Percentiles rank a stretch among this genome's conserved stretches.
Evolutionary conservation across 2,329 filamentous ascomycete species (phyloP).

Genomic region (Apiospora koreana): DNA sequence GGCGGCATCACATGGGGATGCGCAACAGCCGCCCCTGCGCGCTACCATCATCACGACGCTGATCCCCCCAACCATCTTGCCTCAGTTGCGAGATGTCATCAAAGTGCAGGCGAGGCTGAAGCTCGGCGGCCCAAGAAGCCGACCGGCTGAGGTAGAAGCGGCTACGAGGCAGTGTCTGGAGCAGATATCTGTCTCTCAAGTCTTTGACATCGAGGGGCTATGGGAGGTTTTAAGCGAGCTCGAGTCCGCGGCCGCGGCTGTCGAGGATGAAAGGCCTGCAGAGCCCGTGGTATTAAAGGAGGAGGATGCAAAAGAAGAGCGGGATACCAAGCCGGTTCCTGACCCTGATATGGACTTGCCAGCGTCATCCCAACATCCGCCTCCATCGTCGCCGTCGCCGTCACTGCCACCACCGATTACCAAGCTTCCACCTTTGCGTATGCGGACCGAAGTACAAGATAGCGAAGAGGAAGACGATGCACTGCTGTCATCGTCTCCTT

Average conservation of each 20-base stretch:
- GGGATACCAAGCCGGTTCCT: not conserved
- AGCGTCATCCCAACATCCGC: slow-evolving; percentile 23
- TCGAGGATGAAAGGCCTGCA: not conserved
- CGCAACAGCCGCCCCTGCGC: slow-evolving; percentile 11
- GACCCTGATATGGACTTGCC: slow-evolving; percentile 7
- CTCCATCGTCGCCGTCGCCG: slow-evolving; percentile 9
- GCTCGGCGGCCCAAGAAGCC: slow-evolving; percentile 18
- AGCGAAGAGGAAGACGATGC: slow-evolving; percentile 42
- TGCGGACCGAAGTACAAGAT: slow-evolving; percentile 35
- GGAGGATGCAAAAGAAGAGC: not conserved
- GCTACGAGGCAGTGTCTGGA: slow-evolving; percentile 43
- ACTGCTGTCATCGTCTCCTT: slow-evolving; percentile 23
- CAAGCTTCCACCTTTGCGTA: slow-evolving; percentile 9
- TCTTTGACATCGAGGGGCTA: slow-evolving; percentile 61
- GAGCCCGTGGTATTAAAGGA: not conserved
- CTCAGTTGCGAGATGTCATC: slow-evolving; percentile 42
- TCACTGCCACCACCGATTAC: not conserved
- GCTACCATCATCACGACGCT: slow-evolving; percentile 53
- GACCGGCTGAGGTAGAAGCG: slow-evolving; percentile 20
- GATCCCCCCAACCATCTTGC: slow-evolving; percentile 41
- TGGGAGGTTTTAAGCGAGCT: slow-evolving; percentile 58
- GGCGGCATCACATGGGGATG: not conserved
- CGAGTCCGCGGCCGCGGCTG: slow-evolving; percentile 24
- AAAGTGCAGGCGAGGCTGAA: slow-evolving; percentile 33
- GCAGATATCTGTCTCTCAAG: slow-evolving; percentile 52